These are phyloP conservation scores for Blastocystis sp. DNA, from an alignment of 352 stramenopile genomes.

Conservation along the genomic window DNA sequence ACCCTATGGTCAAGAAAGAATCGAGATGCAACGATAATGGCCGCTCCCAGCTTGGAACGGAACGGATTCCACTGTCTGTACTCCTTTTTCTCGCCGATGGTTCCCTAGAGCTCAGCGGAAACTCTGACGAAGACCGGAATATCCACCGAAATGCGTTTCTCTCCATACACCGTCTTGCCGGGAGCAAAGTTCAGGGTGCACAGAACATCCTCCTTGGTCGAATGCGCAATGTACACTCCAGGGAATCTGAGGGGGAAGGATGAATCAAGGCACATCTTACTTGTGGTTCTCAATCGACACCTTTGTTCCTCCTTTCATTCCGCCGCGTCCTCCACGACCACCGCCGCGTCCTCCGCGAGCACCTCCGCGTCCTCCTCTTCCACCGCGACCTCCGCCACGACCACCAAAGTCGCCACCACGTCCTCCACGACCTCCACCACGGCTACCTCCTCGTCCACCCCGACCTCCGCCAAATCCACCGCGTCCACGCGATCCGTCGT, in stretches of 20 bases:
- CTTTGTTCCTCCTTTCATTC: slow-evolving; percentile 74
- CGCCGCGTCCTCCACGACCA: slow-evolving; percentile 59
- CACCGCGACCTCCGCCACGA: slow-evolving; percentile 57
- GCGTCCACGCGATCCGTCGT: slow-evolving; percentile 56
- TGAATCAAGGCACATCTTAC: not conserved
- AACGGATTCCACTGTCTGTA: slow-evolving; percentile 99
- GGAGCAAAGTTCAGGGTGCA: slow-evolving; percentile 94
- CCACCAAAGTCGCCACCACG: too few relatives aligned
- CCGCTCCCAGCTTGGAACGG: slow-evolving; percentile 93
- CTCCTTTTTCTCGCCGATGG: slow-evolving; percentile 81
- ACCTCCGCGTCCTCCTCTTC: slow-evolving; percentile 55
- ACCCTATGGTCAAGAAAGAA: slow-evolving; percentile 61
- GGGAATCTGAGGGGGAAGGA: slow-evolving; percentile 68
- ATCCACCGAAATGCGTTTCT: slow-evolving; percentile 97
- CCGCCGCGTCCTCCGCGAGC: slow-evolving; percentile 61
- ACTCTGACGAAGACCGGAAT: not conserved
- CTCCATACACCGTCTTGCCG: slow-evolving; percentile 93
- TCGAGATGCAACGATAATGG: slow-evolving; percentile 70
- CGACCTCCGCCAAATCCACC: slow-evolving; percentile 52
- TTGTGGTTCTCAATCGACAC: slow-evolving; percentile 87
- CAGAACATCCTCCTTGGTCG: slow-evolving; percentile 90
- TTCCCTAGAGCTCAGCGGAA: not conserved
- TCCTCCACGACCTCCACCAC: slow-evolving; percentile 59
- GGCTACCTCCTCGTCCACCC: slow-evolving; percentile 57
- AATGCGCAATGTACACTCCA: slow-evolving; percentile 91